Base-by-base conservation (phyloP, 371 early-diverging fungal genomes). In the Syncephalastrum monosporum region DNA sequence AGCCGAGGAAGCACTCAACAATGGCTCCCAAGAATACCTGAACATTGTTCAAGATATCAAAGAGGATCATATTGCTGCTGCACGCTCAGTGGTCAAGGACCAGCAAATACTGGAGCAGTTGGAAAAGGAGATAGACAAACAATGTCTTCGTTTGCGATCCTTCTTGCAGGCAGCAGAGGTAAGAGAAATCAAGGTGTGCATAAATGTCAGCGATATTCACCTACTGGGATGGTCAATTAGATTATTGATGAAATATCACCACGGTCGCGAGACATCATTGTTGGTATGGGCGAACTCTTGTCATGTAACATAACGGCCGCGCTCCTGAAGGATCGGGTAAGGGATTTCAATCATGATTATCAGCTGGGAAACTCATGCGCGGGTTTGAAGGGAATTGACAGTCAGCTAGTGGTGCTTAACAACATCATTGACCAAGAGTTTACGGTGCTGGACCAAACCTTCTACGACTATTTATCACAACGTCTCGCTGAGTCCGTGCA, bases 231-330 rank as follows among this genome's bases (percentile, higher is more conserved):
- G 49, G 50, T 17, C 25, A 15, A 46, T 41, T 59, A 91, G 87
- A 88, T 94, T 57, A 96, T 99, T 64, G 92, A 93, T 57, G 99
- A 99, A 69, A 91, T 98, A n/a, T 96, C 98, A 10, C 94, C 96
- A 42, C 82, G 95, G 59, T 96, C 98, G 8, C 80, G 89, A 63
- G 99, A 99, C 72, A 87, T 96, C 50, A 96, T 99, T 59, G 86
- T 97, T 56, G 91, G 94, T n/a, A 84, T 87, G 43, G 99, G 99
- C 29, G 99, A 99, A 71, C 91, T 85, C 62, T 78, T 99, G 4
- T 88, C 96, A 2, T 96, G 97, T 61, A 80, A 85, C 38, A 87
- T 95, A 38, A 91, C 97, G 4, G 77, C 95, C 0, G 89, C 91
- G 1, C 79, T 92, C 2, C 75, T 97, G 47, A 77, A 84, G 41